These are phyloP conservation scores for Penicillium diatomitis DNA, from an alignment of 495 filamentous ascomycete species.

Conservation along the genomic window DNA sequence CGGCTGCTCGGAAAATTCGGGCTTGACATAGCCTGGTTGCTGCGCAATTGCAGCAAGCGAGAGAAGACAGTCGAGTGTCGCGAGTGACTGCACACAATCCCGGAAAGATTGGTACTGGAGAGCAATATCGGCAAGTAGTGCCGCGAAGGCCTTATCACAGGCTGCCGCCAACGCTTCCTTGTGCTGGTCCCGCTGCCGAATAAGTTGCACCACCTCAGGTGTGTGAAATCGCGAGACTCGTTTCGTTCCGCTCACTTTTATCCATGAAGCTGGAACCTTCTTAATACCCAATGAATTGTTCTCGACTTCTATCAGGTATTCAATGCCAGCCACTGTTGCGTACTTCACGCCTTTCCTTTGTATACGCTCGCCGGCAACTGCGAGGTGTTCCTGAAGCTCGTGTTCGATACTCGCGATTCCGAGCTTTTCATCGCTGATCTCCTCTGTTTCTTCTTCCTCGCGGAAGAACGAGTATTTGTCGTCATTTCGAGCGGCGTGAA, in stretches of 20 bases:
- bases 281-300: constrained; percentile 63
- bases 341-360: constrained; percentile 65
- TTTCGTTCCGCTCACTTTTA: constrained; percentile 90
- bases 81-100: constrained; percentile 78
- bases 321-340: constrained; percentile 75
- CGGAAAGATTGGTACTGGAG: constrained; percentile 79
- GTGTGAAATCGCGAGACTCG: constrained; percentile 90
- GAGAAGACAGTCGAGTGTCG: constrained; percentile 81
- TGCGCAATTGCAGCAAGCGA: constrained; percentile 75
- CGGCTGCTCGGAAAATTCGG: constrained; percentile 61
- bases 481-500: constrained; percentile 71
- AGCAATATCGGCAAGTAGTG: constrained; percentile 62
- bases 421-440: constrained; percentile 78
- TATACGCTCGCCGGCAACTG: constrained; percentile 58
- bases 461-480: constrained; percentile 94
- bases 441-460: constrained; percentile 75
- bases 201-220: constrained; percentile 71
- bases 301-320: constrained; percentile 87
- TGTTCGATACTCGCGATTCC: constrained; percentile 86
- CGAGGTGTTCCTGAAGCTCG: constrained; percentile 69
- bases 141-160: constrained; percentile 75
- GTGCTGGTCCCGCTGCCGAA: constrained; percentile 88
- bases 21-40: constrained; percentile 86
- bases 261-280: constrained; percentile 85
- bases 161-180: constrained; percentile 87